phyloP scores from a whole-genome alignment of 306 rosid species.

The Vigna hirtella region DNA sequence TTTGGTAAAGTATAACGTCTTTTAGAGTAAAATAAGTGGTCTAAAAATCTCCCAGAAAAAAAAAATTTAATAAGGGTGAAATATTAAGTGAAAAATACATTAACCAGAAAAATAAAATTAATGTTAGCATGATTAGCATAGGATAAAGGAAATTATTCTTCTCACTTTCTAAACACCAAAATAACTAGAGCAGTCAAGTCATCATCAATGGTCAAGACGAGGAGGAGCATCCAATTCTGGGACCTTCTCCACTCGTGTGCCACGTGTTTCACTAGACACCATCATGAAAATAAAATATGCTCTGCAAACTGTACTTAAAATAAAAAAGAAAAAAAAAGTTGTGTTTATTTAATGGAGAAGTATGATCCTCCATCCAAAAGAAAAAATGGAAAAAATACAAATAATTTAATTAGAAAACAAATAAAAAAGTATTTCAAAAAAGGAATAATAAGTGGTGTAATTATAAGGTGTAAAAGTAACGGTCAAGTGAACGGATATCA shows the following conservation, averaged over 20 bases:
- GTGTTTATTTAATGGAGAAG: neutral
- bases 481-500: conserved; percentile 71
- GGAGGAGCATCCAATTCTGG: neutral
- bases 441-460: neutral
- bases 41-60: no score
- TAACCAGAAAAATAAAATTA: neutral
- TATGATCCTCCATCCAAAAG: neutral
- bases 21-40: no score
- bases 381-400: neutral
- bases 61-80: no score
- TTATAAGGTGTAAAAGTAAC: conserved; percentile 42
- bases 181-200: conserved; percentile 33
- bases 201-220: neutral
- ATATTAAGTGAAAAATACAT: neutral
- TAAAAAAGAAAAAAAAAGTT: neutral
- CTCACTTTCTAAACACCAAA: conserved; percentile 19
- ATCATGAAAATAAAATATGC: neutral
- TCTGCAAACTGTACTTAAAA: conserved; percentile 1
- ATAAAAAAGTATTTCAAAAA: neutral
- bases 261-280: neutral
- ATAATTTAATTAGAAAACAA: neutral
- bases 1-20: no score
- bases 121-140: neutral
- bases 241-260: neutral
- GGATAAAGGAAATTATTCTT: neutral